Conservation (phyloP, 495 filamentous ascomycete genomes). For the Schizothecium vesticola region DNA sequence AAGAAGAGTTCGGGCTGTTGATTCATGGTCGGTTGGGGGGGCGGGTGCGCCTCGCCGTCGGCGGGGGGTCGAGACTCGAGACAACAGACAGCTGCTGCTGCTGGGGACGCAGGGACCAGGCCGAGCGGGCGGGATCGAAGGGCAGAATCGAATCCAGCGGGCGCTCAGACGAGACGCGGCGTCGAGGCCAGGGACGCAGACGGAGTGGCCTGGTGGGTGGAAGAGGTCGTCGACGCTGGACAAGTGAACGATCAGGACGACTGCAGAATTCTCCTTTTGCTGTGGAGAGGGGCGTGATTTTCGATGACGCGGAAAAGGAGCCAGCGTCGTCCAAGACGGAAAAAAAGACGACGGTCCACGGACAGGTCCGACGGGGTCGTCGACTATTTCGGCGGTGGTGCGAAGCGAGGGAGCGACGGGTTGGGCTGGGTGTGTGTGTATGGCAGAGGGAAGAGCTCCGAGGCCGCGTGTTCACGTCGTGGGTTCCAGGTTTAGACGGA, state of each 20-base stretch:
- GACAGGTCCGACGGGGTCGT: neutral
- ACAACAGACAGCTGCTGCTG: conserved; percentile 10
- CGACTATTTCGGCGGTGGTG: neutral
- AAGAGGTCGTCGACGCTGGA: too few species aligned
- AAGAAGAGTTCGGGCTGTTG: conserved; percentile 29
- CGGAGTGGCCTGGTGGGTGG: too few species aligned
- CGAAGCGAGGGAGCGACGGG: neutral
- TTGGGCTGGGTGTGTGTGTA: neutral
- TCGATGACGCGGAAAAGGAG: conserved; percentile 25
- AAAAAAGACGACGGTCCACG: conserved; percentile 11
- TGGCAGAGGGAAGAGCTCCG: neutral
- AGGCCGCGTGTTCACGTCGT: neutral
- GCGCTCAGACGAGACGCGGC: neutral
- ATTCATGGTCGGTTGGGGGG: conserved; percentile 21
- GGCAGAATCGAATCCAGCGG: neutral
- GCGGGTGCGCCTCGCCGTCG: conserved; percentile 2
- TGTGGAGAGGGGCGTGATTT: conserved; percentile 33
- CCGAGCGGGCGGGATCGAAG: neutral
- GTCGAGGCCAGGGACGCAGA: neutral
- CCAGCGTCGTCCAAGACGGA: conserved; percentile 1
- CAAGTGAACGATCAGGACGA: conserved; percentile 1
- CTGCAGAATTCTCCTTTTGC: conserved; percentile 9
- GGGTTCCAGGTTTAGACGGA: neutral
- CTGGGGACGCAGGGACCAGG: conserved; percentile 2
- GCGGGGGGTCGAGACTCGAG: conserved; percentile 13